Conservation (phyloP, 2,329 filamentous ascomycete genomes). For the Arthrobotrys sinensis region DNA sequence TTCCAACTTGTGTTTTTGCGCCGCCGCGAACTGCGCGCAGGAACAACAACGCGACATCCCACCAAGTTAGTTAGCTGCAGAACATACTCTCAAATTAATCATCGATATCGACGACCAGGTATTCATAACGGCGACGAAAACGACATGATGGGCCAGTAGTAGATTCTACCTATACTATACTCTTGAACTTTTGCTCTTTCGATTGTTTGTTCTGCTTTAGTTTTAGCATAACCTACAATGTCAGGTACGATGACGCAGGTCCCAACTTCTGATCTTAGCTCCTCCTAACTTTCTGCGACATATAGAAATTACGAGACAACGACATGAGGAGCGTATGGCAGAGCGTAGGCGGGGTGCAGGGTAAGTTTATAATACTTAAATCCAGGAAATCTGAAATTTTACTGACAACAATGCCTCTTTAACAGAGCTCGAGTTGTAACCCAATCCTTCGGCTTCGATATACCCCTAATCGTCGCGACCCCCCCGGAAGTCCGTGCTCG, state of each 20-base stretch:
- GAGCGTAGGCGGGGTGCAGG: conserved; percentile 57
- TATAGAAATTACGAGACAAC: conserved; percentile 57
- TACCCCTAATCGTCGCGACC: conserved; percentile 58
- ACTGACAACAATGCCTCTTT: neutral
- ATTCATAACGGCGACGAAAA: conserved; percentile 5
- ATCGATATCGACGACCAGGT: neutral
- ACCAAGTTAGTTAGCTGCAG: conserved; percentile 37
- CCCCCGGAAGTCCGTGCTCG: conserved; percentile 44
- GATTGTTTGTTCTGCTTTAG: neutral
- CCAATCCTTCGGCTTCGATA: conserved; percentile 58
- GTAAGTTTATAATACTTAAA: conserved; percentile 11
- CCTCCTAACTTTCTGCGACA: neutral
- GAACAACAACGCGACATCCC: conserved; percentile 61
- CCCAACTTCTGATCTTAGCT: conserved; percentile 3
- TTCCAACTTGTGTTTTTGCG: conserved; percentile 52
- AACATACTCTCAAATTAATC: conserved; percentile 21
- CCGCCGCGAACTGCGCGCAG: conserved; percentile 37
- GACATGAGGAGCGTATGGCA: conserved; percentile 60
- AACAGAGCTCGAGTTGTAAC: conserved; percentile 43
- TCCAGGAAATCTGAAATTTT: neutral
- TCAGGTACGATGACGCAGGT: conserved; percentile 42
- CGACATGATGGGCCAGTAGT: conserved; percentile 24
- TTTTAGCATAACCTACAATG: conserved; percentile 32
- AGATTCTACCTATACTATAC: conserved; percentile 4
- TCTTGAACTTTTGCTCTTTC: neutral